These are phyloP conservation scores for Neonectria hederae DNA, from an alignment of 2,329 filamentous ascomycete species.

Conservation along the genomic window DNA sequence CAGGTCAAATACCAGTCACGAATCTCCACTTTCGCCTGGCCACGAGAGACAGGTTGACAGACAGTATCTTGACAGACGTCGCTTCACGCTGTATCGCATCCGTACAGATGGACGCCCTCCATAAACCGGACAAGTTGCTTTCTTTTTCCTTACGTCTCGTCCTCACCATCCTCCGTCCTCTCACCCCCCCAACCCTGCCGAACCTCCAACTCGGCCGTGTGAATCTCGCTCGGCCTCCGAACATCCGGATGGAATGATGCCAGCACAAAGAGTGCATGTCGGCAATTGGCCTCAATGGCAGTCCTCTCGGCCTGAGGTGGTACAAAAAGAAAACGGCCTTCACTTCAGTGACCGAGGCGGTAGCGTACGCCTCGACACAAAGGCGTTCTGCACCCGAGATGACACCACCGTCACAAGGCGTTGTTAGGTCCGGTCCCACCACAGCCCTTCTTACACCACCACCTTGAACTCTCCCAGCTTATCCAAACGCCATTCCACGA, in stretches of 20 bases:
- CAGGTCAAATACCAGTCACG: slow-evolving; percentile 34
- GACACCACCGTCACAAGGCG: no score
- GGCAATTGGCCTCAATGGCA: background rate
- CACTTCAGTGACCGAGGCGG: background rate
- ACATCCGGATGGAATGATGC: background rate
- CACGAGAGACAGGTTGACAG: background rate
- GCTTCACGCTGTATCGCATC: background rate
- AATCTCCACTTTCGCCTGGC: slow-evolving; percentile 14
- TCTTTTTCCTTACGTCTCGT: background rate
- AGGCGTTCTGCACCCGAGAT: slow-evolving; percentile 26
- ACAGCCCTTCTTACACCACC: background rate
- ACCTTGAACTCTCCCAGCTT: background rate
- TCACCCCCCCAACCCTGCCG: background rate
- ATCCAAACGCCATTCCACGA: background rate
- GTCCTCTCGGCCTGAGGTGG: background rate
- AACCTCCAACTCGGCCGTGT: background rate
- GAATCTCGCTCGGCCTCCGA: slow-evolving; percentile 1
- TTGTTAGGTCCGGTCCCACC: slow-evolving; percentile 16
- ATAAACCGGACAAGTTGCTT: background rate
- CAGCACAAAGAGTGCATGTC: background rate
- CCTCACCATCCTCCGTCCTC: background rate
- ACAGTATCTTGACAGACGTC: slow-evolving; percentile 10
- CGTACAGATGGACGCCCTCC: background rate
- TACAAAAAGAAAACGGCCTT: background rate
- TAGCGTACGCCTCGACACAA: background rate